Evolutionary conservation across 768 basidiomycete species (phyloP), one percentile per base, ranked within the genome.

Genomic region (Trametes sanguinea): DNA sequence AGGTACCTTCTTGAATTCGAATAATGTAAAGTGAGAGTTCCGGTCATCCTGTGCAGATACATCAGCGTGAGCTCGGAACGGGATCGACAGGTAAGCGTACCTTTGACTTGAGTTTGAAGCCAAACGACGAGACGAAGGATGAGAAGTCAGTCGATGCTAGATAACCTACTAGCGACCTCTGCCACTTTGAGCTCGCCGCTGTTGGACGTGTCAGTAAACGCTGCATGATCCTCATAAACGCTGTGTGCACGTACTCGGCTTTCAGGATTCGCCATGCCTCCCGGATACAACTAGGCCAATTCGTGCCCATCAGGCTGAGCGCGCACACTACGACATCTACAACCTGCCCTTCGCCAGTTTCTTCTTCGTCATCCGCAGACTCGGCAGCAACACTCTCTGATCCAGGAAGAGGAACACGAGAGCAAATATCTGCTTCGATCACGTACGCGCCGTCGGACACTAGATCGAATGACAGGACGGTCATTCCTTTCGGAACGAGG

Each of bases 261-360:
- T 87, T 90, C 42, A 98, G 78, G 43, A 98, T 84, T 66, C 97
- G 81, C 85, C 92, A 92, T 7, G 92, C 90, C 73, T 99, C 95
- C 30, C 89, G 81, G 30, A 98, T 82, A 68, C 93, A 93, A 47
- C 81, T 81, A n/a, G 92, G 83, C 97, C 97, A 99, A 71, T 99
- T 98, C 14, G 87, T 90, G 35, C 92, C 91, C 97, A 99, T 99
- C 64, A 99, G 79, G 70, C 95, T 98, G 65, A 99, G 81, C 27
- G 95, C 92, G 72, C 94, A 98, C 27, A 98, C 88, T 6, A 86
- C 94, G 6, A 94, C 87, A 71, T 99, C 95, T 2, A 94, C 92
- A 2, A 98, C 74, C 65, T 92, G 88, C 0, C 86, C 93, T 54
- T 83, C 81, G 32, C 83, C 85, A 39, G 77, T 74, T 4, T 75